These are phyloP conservation scores for Diaporthe nobilis DNA, from an alignment of 2,329 filamentous ascomycete species.

Conservation along the genomic window DNA sequence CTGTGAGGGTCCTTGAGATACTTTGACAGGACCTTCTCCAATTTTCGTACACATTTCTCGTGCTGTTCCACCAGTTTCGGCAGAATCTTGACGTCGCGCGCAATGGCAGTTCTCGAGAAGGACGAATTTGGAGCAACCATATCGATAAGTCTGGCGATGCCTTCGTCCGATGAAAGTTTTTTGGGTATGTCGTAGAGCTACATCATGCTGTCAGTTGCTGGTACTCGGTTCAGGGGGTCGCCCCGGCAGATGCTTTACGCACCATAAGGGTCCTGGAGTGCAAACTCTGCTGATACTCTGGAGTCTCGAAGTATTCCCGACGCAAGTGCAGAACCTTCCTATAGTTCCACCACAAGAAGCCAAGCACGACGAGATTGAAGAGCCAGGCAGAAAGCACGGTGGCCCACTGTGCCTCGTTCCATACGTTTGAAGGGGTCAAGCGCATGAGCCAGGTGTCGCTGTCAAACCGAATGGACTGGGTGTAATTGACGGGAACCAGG, in stretches of 20 bases:
- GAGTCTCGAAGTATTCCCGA: constrained; percentile 84
- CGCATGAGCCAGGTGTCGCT: constrained; percentile 65
- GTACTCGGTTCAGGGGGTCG: not conserved
- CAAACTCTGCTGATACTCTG: constrained; percentile 89
- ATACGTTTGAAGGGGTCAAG: constrained; percentile 72
- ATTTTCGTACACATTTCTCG: constrained; percentile 81
- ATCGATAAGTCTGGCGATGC: constrained; percentile 87
- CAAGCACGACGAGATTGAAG: constrained; percentile 82
- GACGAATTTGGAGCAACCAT: constrained; percentile 83
- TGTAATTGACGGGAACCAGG: constrained; percentile 84
- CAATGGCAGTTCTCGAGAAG: constrained; percentile 84
- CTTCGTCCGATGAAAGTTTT: constrained; percentile 84
- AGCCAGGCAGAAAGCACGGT: constrained; percentile 72
- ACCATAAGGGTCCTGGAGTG: constrained; percentile 81
- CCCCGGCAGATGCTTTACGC: constrained; percentile 45
- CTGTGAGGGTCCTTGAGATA: constrained; percentile 91
- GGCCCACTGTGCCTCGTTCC: constrained; percentile 68
- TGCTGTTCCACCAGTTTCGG: constrained; percentile 89
- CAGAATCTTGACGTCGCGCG: constrained; percentile 91
- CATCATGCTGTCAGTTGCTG: constrained; percentile 41
- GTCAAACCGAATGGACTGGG: constrained; percentile 57
- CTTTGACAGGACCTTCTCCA: constrained; percentile 88
- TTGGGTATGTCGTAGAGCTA: constrained; percentile 88
- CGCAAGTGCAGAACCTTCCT: constrained; percentile 78
- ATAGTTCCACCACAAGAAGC: constrained; percentile 94